A percentile compares a stretch with the other conserved stretches of the same genome.
These are phyloP conservation scores for Proliferodiscus dingleyae DNA, from an alignment of 2,329 filamentous ascomycete species.

Conservation along the genomic window DNA sequence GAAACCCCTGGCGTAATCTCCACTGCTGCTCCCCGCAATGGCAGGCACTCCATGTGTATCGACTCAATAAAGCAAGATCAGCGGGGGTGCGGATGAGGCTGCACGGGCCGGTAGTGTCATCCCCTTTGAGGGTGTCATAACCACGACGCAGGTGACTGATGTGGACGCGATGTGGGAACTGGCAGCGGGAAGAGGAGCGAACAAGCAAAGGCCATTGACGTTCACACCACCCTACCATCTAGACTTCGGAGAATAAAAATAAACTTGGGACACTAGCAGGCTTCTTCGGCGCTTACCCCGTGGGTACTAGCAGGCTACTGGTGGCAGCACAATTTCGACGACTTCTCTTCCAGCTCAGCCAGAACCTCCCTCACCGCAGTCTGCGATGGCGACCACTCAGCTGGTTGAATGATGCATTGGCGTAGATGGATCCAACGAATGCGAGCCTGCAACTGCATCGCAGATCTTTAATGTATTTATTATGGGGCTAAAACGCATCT, in stretches of 20 bases:
- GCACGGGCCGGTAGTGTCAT: not conserved
- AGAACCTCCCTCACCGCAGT: not conserved
- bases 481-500: too few species aligned
- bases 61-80: not conserved
- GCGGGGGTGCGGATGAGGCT: not conserved
- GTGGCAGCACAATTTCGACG: slow-evolving; percentile 1
- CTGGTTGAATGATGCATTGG: too few species aligned
- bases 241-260: not conserved
- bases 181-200: too few species aligned
- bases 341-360: not conserved
- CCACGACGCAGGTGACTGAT: not conserved
- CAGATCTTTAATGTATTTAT: too few species aligned
- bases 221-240: too few species aligned
- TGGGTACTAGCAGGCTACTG: not conserved
- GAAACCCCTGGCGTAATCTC: not conserved
- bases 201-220: too few species aligned
- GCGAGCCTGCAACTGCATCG: too few species aligned
- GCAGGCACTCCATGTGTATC: not conserved
- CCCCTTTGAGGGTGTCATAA: not conserved
- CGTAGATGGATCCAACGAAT: too few species aligned
- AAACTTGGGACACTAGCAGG: not conserved
- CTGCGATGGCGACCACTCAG: not conserved
- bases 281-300: not conserved
- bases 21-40: not conserved
- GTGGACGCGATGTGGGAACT: not conserved